Conservation (phyloP, 2,329 filamentous ascomycete genomes). For the Chlorencoelia australis region DNA sequence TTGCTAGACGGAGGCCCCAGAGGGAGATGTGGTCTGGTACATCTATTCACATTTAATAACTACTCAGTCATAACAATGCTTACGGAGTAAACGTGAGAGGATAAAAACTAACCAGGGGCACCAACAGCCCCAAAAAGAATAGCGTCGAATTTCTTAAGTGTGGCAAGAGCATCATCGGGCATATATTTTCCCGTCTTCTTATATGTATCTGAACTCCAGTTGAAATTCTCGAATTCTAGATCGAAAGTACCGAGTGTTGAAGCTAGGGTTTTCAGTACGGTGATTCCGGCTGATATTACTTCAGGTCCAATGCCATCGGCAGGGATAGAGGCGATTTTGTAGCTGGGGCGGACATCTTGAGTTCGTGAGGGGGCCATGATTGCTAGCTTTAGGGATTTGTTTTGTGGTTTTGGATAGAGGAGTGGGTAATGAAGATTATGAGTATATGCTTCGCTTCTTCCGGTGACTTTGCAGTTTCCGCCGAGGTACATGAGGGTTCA, state of each 20-base stretch:
- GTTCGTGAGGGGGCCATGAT: no score
- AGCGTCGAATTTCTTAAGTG: conserved; percentile 45
- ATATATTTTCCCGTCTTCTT: conserved; percentile 49
- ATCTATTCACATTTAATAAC: conserved; percentile 27
- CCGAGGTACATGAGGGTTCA: no score
- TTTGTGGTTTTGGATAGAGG: no score
- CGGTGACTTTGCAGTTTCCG: no score
- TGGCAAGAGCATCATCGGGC: conserved; percentile 44
- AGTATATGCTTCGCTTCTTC: no score
- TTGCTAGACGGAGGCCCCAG: conserved; percentile 52
- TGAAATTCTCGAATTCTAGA: conserved; percentile 48
- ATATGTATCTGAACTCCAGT: conserved; percentile 50
- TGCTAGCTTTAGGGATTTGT: no score
- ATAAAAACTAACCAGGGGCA: conserved; percentile 35
- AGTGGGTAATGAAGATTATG: no score
- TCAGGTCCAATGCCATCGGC: conserved; percentile 55
- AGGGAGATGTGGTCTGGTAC: conserved; percentile 58
- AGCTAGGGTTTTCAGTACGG: conserved; percentile 46
- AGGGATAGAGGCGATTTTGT: conserved; percentile 49
- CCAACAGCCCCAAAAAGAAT: conserved; percentile 53
- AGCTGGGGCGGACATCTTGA: no score
- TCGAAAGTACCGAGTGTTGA: conserved; percentile 45
- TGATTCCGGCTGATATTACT: conserved; percentile 50
- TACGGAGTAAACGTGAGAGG: background rate
- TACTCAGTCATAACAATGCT: background rate